Percentiles rank a stretch among this genome's conserved stretches.
Evolutionary conservation across 2,329 filamentous ascomycete genomes (phyloP).

Genomic region (Nothophoma quercina): DNA sequence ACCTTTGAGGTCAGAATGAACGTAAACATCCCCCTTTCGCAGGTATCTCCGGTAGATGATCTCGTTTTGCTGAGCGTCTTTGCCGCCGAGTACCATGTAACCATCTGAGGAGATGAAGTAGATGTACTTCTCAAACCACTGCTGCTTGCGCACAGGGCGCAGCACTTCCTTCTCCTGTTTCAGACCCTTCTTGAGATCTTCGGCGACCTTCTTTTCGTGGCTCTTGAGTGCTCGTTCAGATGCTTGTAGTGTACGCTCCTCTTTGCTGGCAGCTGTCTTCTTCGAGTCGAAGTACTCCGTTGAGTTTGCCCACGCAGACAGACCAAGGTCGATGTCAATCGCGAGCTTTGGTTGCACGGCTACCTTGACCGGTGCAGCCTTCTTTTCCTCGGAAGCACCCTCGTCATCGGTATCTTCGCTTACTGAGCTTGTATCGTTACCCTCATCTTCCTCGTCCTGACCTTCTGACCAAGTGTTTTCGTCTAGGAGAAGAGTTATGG

Average conservation of each 20-base stretch:
- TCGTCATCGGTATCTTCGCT: constrained; percentile 68
- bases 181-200: constrained; percentile 84
- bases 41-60: constrained; percentile 88
- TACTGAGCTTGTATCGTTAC: constrained; percentile 70
- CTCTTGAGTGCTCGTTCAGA: constrained; percentile 85
- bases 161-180: constrained; percentile 92
- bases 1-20: constrained; percentile 87
- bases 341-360: constrained; percentile 60
- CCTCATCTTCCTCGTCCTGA: constrained; percentile 64
- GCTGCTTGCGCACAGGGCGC: constrained; percentile 79
- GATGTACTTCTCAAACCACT: constrained; percentile 97
- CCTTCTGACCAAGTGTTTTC: constrained; percentile 73
- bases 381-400: constrained; percentile 59
- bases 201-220: constrained; percentile 85
- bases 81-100: constrained; percentile 88
- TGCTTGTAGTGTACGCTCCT: constrained; percentile 84
- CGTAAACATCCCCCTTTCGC: constrained; percentile 88
- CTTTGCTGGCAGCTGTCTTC: constrained; percentile 82
- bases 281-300: constrained; percentile 91
- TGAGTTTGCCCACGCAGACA: constrained; percentile 89
- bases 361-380: constrained; percentile 45
- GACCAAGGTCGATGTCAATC: constrained; percentile 83
- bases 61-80: constrained; percentile 89
- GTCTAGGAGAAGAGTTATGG: constrained; percentile 78
- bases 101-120: constrained; percentile 97